A percentile compares a stretch with the other conserved stretches of the same genome.
phyloP scores from a whole-genome alignment of 352 stramenopile species.

The Globisporangium solare region DNA sequence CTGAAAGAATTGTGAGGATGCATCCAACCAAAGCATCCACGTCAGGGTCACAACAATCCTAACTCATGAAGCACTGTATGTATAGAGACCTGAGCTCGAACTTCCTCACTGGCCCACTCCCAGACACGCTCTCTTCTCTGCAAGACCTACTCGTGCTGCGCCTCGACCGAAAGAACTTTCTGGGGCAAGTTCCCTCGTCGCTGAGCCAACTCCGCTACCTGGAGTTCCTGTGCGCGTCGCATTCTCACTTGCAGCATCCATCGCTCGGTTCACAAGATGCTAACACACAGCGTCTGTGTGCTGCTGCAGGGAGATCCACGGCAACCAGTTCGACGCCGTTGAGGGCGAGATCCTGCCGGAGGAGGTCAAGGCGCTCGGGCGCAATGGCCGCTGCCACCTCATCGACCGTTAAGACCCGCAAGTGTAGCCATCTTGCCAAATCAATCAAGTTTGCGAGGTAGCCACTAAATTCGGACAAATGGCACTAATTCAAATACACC shows the following conservation, averaged over 20 bases:
- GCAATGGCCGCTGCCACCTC: slow-evolving; percentile 31
- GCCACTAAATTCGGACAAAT: slow-evolving; percentile 1
- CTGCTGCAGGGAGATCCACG: slow-evolving; percentile 35
- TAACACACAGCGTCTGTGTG: neutral
- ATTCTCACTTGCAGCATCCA: too few species aligned
- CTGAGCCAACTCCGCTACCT: slow-evolving; percentile 38
- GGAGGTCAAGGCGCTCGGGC: slow-evolving; percentile 36
- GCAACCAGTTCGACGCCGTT: slow-evolving; percentile 43
- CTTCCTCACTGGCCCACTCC: slow-evolving; percentile 48
- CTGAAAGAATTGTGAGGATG: slow-evolving; percentile 53
- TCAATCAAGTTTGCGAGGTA: neutral
- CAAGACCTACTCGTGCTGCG: slow-evolving; percentile 35
- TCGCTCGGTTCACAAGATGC: too few species aligned
- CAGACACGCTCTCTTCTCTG: slow-evolving; percentile 37
- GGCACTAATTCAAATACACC: neutral
- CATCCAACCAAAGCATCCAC: neutral
- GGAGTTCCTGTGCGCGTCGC: slow-evolving; percentile 44
- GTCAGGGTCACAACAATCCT: neutral
- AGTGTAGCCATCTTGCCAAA: slow-evolving; percentile 6
- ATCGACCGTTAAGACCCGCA: slow-evolving; percentile 7
- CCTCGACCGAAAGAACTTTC: slow-evolving; percentile 53
- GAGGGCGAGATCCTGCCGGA: slow-evolving; percentile 31
- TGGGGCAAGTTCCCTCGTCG: slow-evolving; percentile 33
- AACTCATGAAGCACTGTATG: neutral
- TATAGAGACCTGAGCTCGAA: slow-evolving; percentile 66